Evolutionary conservation across 2,329 filamentous ascomycete species (phyloP).

Genomic region (Pseudogymnoascus sp.): DNA sequence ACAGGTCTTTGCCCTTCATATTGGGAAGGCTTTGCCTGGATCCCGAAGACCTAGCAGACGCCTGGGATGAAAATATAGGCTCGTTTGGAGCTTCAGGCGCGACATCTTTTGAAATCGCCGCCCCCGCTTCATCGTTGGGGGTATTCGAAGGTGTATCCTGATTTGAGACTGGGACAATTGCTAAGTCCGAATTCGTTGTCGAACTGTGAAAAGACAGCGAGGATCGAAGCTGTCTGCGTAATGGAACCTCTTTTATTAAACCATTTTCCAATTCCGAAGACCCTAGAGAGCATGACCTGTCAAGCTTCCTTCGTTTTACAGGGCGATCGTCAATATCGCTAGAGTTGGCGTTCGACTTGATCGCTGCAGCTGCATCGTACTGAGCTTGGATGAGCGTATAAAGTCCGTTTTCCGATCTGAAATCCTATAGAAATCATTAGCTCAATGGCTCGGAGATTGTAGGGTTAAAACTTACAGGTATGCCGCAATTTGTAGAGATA

Average conservation of each 20-base stretch:
- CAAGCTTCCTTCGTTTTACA: slow-evolving; percentile 25
- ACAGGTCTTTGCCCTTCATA: slow-evolving; percentile 64
- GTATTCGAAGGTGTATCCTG: background rate
- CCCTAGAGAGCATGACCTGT: background rate
- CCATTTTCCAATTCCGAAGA: background rate
- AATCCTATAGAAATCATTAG: slow-evolving; percentile 46
- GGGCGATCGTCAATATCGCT: slow-evolving; percentile 29
- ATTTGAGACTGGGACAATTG: background rate
- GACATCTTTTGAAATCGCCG: background rate
- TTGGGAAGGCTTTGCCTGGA: slow-evolving; percentile 40
- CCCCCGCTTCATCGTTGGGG: background rate
- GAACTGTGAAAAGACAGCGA: background rate
- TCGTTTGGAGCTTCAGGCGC: slow-evolving; percentile 9
- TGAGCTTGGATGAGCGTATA: slow-evolving; percentile 66
- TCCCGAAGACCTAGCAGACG: slow-evolving; percentile 17
- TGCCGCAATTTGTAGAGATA: slow-evolving; percentile 70
- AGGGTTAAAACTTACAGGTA: slow-evolving; percentile 49
- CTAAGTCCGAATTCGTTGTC: background rate
- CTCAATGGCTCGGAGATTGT: background rate
- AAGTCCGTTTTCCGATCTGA: slow-evolving; percentile 64
- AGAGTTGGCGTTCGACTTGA: slow-evolving; percentile 27
- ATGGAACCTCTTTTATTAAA: background rate
- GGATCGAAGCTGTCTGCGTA: background rate
- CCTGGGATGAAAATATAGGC: slow-evolving; percentile 15
- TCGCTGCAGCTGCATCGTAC: slow-evolving; percentile 46